Base-by-base conservation (phyloP, 2,329 filamentous ascomycete genomes). In the Endothia cerciana region DNA sequence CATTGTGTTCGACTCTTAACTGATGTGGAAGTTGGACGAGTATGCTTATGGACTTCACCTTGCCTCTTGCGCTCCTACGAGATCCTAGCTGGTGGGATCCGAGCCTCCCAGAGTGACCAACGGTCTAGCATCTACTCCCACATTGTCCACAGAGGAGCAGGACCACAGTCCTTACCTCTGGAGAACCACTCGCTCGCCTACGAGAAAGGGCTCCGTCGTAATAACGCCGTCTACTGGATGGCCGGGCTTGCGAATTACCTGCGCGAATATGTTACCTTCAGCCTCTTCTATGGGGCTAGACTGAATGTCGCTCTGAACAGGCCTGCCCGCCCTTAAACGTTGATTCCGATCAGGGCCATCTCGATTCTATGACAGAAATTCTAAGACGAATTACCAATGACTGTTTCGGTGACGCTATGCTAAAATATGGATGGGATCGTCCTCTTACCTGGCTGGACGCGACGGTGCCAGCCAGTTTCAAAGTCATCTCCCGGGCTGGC, bases 201-300 rank as follows among this genome's bases (percentile, higher is more conserved):
- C 11, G 45, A 28, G 11, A n/a, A 11, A 15, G 25, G 17, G 2
- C 10, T 28, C 45, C 25, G 22, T 25, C 76, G 0, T 71, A 73
- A 4, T 71, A 73, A 4, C 71, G 72, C 74, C 0, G 69, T 84
- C 0, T 68, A 77, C 1, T 74, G 74, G 3, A 49, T 15, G 22
- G 78, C 81, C 1, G 81, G 81, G 0, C 81, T 81, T 63, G 84
- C 81, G 82, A 85, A 84, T 66, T 83, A 83, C 62, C 75, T 84
- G 0, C 77, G 82, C 0, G 81, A 84, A 70, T 81, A 85, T 45
- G 83, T 85, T n/a, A 84, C 82, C 0, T 81, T 83, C n/a, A 81
- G 81, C n/a, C 70, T 85, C 0, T 82, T 81, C 49, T 74, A 79
- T 45, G 71, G 74, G 6, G 79, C 78, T 28, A 74, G 75, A 0